Conservation (phyloP, 805 yeast genomes). For the Saccharomycopsis amapae region DNA sequence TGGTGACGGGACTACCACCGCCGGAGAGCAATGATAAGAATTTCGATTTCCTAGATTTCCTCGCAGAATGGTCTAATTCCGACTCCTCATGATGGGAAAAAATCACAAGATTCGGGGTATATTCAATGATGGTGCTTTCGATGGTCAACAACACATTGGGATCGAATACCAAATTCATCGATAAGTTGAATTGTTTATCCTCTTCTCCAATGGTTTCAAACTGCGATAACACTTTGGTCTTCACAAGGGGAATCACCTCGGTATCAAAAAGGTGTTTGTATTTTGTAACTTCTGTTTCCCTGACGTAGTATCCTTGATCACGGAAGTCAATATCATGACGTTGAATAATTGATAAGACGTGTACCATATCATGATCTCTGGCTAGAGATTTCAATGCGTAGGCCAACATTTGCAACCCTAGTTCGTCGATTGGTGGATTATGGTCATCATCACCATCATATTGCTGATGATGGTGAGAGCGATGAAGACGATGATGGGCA, state of each 20-base stretch:
- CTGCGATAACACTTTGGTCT: conserved; percentile 1
- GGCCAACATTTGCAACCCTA: conserved; percentile 6
- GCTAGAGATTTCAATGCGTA: conserved; percentile 13
- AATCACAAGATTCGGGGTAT: conserved; percentile 13
- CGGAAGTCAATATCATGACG: conserved; percentile 13
- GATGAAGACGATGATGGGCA: background rate
- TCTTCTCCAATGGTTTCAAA: background rate
- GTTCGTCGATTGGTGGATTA: conserved; percentile 6
- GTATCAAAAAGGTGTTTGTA: conserved; percentile 6
- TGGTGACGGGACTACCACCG: background rate
- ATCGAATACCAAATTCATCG: conserved; percentile 18
- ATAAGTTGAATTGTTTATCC: conserved; percentile 3
- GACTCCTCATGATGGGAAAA: conserved; percentile 11
- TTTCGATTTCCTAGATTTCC: background rate
- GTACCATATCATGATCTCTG: conserved; percentile 14
- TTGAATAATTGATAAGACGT: conserved; percentile 9
- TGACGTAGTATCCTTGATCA: conserved; percentile 12
- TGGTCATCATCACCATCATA: background rate
- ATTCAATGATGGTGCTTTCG: conserved; percentile 14
- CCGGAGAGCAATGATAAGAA: conserved; percentile 4
- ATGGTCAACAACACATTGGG: conserved; percentile 11
- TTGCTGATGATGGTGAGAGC: background rate
- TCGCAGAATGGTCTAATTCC: background rate
- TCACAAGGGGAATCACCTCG: conserved; percentile 1
- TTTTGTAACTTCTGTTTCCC: background rate